A percentile compares a stretch with the other conserved stretches of the same genome.
Conservation (phyloP, 78 protist species). For the Acrasis kona region DNA sequence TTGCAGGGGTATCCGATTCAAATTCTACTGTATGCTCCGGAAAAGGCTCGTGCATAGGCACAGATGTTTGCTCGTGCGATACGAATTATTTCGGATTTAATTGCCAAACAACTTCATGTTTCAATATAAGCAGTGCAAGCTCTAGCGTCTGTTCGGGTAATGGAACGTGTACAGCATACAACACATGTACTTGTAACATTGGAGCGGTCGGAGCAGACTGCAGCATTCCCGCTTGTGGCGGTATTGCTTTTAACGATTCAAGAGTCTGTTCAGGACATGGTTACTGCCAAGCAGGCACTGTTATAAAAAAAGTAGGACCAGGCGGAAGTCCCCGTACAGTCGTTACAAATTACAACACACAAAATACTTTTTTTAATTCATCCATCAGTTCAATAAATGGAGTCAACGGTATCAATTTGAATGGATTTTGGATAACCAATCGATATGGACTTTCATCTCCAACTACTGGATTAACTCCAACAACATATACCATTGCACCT, state of each 20-base stretch:
- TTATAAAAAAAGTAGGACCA: no score
- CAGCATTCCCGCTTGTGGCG: background rate
- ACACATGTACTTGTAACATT: background rate
- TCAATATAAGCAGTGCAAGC: background rate
- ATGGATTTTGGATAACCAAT: no score
- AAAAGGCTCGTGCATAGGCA: background rate
- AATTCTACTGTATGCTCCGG: background rate
- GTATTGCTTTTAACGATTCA: background rate
- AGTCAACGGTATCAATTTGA: no score
- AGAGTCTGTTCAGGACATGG: background rate
- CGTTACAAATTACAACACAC: no score
- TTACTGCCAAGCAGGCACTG: no score
- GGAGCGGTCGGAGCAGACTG: background rate
- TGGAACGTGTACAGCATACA: background rate
- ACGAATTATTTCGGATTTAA: background rate
- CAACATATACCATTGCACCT: no score
- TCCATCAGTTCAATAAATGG: no score
- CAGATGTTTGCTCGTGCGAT: background rate
- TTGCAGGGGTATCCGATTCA: no score
- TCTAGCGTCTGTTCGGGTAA: background rate
- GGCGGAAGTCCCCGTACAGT: no score
- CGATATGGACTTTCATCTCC: no score
- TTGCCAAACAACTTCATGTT: background rate
- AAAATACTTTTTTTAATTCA: no score
- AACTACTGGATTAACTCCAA: no score